Conservation (phyloP, 2,329 filamentous ascomycete genomes). For the Xylariomycetidae sp. region DNA sequence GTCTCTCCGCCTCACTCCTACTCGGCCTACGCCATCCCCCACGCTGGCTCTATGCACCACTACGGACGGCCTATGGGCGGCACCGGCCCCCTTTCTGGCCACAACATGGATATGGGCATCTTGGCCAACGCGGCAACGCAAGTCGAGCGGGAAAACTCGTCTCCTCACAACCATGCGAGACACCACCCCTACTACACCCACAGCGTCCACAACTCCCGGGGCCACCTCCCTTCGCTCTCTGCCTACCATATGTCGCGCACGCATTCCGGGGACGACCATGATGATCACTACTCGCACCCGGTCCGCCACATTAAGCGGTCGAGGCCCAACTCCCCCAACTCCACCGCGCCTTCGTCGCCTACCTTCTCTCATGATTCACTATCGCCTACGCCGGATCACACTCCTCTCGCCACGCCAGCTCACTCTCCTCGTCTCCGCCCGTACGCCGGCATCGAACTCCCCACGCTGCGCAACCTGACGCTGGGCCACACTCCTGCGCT, state of each 20-base stretch:
- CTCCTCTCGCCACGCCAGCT: constrained; percentile 93
- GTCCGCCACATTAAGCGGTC: constrained; percentile 79
- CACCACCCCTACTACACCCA: constrained; percentile 51
- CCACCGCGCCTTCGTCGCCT: constrained; percentile 89
- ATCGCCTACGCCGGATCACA: constrained; percentile 94
- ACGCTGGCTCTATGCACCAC: constrained; percentile 39
- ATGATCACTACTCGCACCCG: constrained; percentile 67
- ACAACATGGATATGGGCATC: constrained; percentile 50
- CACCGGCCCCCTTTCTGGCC: constrained; percentile 32
- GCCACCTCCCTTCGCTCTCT: constrained; percentile 68
- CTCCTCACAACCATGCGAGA: constrained; percentile 38
- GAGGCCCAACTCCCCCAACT: constrained; percentile 87
- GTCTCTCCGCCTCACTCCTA: constrained; percentile 92
- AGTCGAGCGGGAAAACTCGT: constrained; percentile 52
- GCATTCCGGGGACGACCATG: constrained; percentile 71
- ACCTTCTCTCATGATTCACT: constrained; percentile 95
- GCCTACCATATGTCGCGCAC: constrained; percentile 93
- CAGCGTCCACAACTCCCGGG: constrained; percentile 43
- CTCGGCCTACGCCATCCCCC: constrained; percentile 57
- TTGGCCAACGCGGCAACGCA: constrained; percentile 56
- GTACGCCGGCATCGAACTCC: constrained; percentile 73
- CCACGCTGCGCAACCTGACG: constrained; percentile 67
- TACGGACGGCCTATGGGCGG: constrained; percentile 39
- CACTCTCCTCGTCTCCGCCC: constrained; percentile 89
- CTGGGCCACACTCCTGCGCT: constrained; percentile 50